Percentiles rank a stretch among this genome's conserved stretches.
phyloP scores from a whole-genome alignment of 805 yeast species.

The Metschnikowia reukaufii region DNA sequence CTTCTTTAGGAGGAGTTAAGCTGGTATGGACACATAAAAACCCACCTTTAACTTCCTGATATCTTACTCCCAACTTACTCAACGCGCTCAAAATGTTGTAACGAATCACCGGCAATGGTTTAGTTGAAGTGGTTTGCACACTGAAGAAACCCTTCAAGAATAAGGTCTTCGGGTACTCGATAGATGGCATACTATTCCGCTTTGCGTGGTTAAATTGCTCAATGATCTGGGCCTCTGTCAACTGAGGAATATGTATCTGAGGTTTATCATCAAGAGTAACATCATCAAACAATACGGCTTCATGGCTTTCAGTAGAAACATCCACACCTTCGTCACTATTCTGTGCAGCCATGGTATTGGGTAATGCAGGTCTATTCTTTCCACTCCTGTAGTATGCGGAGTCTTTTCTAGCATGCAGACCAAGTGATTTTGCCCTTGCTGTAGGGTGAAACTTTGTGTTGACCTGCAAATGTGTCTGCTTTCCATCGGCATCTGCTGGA shows the following conservation, averaged over 20 bases:
- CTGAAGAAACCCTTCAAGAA: constrained; percentile 91
- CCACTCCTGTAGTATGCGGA: constrained; percentile 34
- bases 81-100: constrained; percentile 78
- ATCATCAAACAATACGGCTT: constrained; percentile 56
- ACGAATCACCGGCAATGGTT: constrained; percentile 84
- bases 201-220: constrained; percentile 54
- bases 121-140: constrained; percentile 92
- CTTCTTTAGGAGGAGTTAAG: constrained; percentile 44
- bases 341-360: constrained; percentile 38
- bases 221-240: constrained; percentile 42
- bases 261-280: constrained; percentile 45
- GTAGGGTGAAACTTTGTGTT: constrained; percentile 59
- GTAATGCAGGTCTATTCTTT: constrained; percentile 44
- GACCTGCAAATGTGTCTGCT: constrained; percentile 2
- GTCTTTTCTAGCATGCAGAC: constrained; percentile 69
- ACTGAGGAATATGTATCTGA: constrained; percentile 32
- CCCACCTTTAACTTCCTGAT: constrained; percentile 90
- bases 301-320: constrained; percentile 26
- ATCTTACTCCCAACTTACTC: constrained; percentile 73
- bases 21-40: constrained; percentile 70
- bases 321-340: constrained; percentile 46
- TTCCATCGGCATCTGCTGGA: neutral
- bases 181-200: constrained; percentile 85
- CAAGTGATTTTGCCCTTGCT: constrained; percentile 84
- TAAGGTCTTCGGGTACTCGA: constrained; percentile 87